phyloP scores from a whole-genome alignment of 331 rosid genomes.

The Phaseolus coccineus region DNA sequence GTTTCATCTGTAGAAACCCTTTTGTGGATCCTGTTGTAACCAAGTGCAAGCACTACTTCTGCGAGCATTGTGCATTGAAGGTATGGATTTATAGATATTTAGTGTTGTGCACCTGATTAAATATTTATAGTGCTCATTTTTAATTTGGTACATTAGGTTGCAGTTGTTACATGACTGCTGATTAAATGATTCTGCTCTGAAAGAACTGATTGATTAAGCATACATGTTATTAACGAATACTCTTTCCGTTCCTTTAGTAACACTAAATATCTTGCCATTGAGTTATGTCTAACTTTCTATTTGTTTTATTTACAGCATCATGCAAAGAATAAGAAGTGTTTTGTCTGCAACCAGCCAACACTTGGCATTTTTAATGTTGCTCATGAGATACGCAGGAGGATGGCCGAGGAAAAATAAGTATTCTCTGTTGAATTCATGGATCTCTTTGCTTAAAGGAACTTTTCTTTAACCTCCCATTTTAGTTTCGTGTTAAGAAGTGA shows the following conservation, averaged over 20 bases:
- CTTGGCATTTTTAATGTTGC: constrained; percentile 90
- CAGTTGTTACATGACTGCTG: constrained; percentile 31
- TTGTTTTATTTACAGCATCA: constrained; percentile 68
- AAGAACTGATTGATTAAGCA: background rate
- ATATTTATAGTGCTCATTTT: constrained; percentile 9
- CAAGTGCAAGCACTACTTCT: constrained; percentile 64
- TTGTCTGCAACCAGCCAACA: constrained; percentile 84
- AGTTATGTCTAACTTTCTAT: background rate
- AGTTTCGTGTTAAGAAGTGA: constrained; percentile 14
- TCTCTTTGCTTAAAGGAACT: constrained; percentile 30
- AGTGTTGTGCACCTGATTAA: background rate
- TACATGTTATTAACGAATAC: background rate
- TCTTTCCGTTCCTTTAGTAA: background rate
- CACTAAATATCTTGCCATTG: background rate
- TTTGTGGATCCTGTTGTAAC: constrained; percentile 89
- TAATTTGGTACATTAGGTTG: background rate
- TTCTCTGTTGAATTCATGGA: background rate
- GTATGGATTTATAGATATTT: constrained; percentile 48
- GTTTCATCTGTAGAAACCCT: constrained; percentile 87
- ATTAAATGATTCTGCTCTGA: constrained; percentile 9
- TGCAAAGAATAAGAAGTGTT: constrained; percentile 84
- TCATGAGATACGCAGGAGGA: constrained; percentile 78
- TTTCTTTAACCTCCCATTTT: background rate
- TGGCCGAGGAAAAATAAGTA: constrained; percentile 62
- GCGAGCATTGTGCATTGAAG: constrained; percentile 32